These are phyloP conservation scores for Inga oerstediana DNA, from an alignment of 306 rosid species.

Conservation along the genomic window DNA sequence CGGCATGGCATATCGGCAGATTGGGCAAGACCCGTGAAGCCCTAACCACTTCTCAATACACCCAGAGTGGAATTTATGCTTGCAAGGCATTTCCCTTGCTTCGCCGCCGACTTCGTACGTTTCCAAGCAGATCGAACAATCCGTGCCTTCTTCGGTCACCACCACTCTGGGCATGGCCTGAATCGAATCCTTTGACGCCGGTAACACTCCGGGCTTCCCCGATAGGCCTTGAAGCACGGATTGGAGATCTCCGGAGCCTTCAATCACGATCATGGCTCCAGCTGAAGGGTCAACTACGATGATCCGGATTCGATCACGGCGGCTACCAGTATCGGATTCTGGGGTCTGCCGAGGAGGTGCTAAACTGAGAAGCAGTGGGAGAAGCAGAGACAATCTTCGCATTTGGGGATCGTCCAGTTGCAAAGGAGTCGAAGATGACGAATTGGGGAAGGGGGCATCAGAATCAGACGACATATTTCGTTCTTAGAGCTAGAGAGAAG, in stretches of 20 bases:
- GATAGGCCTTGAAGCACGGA: slow-evolving; percentile 27
- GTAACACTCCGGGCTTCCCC: slow-evolving; percentile 26
- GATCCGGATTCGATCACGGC: neutral
- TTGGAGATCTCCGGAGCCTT: slow-evolving; percentile 29
- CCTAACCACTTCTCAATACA: slow-evolving; percentile 42
- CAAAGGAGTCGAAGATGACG: neutral
- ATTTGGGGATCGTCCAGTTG: neutral
- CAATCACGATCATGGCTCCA: slow-evolving; percentile 24
- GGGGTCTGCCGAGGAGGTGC: neutral
- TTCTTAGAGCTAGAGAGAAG: neutral
- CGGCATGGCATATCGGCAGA: slow-evolving; percentile 45
- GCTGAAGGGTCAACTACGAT: slow-evolving; percentile 20
- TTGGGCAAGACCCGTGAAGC: slow-evolving; percentile 38
- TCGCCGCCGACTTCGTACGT: slow-evolving; percentile 29
- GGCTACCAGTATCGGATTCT: neutral
- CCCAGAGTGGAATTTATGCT: slow-evolving; percentile 38
- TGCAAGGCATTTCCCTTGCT: slow-evolving; percentile 46
- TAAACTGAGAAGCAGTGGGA: neutral
- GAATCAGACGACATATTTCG: slow-evolving; percentile 5
- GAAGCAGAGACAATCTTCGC: neutral
- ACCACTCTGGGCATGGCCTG: slow-evolving; percentile 35
- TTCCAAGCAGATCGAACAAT: slow-evolving; percentile 49
- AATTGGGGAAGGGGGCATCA: neutral
- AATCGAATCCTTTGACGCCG: slow-evolving; percentile 34
- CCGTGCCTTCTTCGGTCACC: slow-evolving; percentile 28